phyloP scores from a whole-genome alignment of 2,329 filamentous ascomycete genomes.

The Calonectria henricotiae region DNA sequence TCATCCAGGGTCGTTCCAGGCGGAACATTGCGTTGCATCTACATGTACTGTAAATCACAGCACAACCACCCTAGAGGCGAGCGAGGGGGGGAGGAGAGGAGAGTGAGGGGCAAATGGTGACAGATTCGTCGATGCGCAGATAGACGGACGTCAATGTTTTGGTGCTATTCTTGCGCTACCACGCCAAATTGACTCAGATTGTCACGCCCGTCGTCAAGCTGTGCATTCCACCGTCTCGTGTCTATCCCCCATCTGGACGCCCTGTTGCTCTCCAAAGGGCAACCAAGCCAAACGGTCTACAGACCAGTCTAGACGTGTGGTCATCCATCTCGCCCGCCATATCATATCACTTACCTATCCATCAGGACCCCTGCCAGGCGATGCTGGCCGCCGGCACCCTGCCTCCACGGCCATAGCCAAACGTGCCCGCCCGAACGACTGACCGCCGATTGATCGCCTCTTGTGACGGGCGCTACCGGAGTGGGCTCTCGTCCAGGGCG shows the following conservation, averaged over 20 bases:
- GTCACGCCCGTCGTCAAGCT: constrained; percentile 14
- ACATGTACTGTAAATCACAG: constrained; percentile 21
- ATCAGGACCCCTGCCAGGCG: constrained; percentile 41
- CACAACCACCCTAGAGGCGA: constrained; percentile 18
- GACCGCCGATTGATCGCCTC: constrained; percentile 52
- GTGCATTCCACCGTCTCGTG: constrained; percentile 32
- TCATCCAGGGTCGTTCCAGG: constrained; percentile 1
- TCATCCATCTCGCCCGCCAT: constrained; percentile 12
- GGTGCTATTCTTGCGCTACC: constrained; percentile 24
- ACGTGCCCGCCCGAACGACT: constrained; percentile 42
- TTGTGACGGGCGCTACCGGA: constrained; percentile 49
- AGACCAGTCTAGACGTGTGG: background rate
- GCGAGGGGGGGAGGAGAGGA: background rate
- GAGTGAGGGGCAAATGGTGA: constrained; percentile 23
- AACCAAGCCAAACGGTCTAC: constrained; percentile 10
- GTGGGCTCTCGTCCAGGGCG: constrained; percentile 49
- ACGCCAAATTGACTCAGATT: constrained; percentile 30
- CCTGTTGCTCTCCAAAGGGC: background rate
- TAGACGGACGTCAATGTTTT: constrained; percentile 5
- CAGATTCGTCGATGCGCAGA: constrained; percentile 23
- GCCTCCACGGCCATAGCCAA: constrained; percentile 30
- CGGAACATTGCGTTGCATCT: constrained; percentile 18
- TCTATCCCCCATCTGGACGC: constrained; percentile 17
- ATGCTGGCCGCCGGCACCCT: constrained; percentile 36
- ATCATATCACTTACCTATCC: background rate